Base-by-base conservation (phyloP, 345 rosid species). In the Citrus sp. region DNA sequence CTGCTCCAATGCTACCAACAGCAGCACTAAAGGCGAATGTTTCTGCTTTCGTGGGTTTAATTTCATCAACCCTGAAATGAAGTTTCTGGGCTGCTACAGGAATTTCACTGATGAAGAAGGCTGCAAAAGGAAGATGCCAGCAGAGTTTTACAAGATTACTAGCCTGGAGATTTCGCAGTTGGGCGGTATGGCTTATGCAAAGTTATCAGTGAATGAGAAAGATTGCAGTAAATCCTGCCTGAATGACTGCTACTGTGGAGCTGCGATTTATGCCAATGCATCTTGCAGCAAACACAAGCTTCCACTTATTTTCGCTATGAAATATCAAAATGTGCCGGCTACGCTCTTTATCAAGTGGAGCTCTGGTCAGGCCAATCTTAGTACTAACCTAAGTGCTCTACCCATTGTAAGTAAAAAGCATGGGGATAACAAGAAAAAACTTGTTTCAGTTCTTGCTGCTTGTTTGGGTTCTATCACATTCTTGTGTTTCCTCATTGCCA, bases 221-320 rank as follows among this genome's bases (percentile, higher is more conserved):
- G 51, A 10, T 63, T 85, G 87, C 73, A 32, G 72, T n/a, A 49
- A 40, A 9, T 77, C 77, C 2, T 82, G 87, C 60, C 69, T 73
- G 18, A 27, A 82, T 18, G 87, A 85, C 25, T 80, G 83, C 62
- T 27, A 77, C 8, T 80, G 87, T 34, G 81, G n/a, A 0, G 85
- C 78, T 0, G 85, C 85, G 2, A 0, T 61, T 7, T 78, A 73
- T 63, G 0, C 0, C 9, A 1, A 9, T 0, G 46, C 30, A 55
- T 10, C 0, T 0, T 85, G 87, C 82, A 59, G 1, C 3, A 85
- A 80, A 56, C 19, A 32, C 24, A 82, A 68, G 22, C 72, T 60
- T 61, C 68, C 77, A 74, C 58, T 74, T 4, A 14, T 25, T 5
- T 78, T 2, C 0, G 75, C 24, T 0, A 6, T n/a, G 35, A 25